Base-by-base conservation (phyloP, 768 basidiomycete species). In the Macrolepiota dolichaula region DNA sequence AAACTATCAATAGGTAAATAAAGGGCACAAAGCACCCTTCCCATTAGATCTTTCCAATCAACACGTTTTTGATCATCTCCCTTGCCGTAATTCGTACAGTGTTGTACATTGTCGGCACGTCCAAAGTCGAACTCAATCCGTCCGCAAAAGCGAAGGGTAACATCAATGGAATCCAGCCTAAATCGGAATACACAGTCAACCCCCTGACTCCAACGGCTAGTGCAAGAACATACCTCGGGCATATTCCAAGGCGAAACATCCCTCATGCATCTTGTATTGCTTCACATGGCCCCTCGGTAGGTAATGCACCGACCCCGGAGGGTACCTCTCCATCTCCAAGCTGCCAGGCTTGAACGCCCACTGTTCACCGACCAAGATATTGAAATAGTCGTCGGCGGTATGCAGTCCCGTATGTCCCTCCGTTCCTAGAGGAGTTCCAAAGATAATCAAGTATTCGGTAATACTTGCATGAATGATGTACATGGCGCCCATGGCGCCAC, bases 81-180 rank as follows among this genome's bases (percentile, higher is more conserved):
- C 93, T 79, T 4, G 74, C 95, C 0, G 94, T 92, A 63, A 96
- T 82, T 32, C 85, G 76, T 7, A 81, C 76, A 0, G 95, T 98
- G 66, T 87, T 79, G 71, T 88, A 94, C 55, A 97, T 74, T 0
- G 95, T 92, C 15, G 83, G 82, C 60, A 93, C 65, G 75, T 99
- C 96, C 19, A 98, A 84, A 1, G 96, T 98, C 15, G 96, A 98
- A 13, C 87, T 84, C 53, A 98, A 67, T 3, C 79, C 80, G 73
- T 99, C 97, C 29, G 89, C 87, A 59, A 94, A 82, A 0, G 97
- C 97, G 67, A 99, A 98, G 0, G 95, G 95, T 63, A 98, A 71
- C 96, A 98, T 98, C 49, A 88, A 76, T 0, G 97, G 96, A 66
- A 99, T 98, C 95, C 96, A 98, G 24, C 96, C 96, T 97, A 60